phyloP scores from a whole-genome alignment of 2,329 filamentous ascomycete species.

The Colletotrichum cereale region DNA sequence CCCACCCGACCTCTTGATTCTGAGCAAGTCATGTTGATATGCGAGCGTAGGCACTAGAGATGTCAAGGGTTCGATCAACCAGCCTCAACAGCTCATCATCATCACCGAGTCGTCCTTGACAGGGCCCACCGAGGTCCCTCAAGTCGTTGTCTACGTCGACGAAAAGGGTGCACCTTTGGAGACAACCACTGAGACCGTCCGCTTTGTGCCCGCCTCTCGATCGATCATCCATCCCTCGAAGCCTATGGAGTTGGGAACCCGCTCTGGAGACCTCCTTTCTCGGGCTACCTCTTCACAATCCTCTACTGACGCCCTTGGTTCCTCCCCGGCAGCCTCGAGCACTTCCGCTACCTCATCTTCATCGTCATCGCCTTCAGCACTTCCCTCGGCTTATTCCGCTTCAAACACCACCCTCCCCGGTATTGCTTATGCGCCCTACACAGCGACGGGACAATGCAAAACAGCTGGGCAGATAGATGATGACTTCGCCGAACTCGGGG shows the following conservation, averaged over 20 bases:
- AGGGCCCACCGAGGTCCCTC: slow-evolving; percentile 56
- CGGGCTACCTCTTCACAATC: neutral
- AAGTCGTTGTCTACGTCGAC: slow-evolving; percentile 72
- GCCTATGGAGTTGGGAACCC: slow-evolving; percentile 9
- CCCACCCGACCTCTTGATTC: neutral
- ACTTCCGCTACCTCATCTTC: neutral
- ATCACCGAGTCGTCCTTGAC: slow-evolving; percentile 53
- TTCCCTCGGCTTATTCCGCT: neutral
- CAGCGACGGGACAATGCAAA: slow-evolving; percentile 73
- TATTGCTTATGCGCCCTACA: slow-evolving; percentile 64
- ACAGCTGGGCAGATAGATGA: slow-evolving; percentile 68
- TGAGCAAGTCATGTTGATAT: slow-evolving; percentile 1
- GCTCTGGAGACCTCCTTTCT: slow-evolving; percentile 12
- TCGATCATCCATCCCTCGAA: neutral
- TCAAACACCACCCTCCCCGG: slow-evolving; percentile 48
- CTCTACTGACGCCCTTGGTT: neutral
- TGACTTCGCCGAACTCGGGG: slow-evolving; percentile 70
- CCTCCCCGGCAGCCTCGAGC: neutral
- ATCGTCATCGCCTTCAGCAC: neutral
- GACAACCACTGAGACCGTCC: slow-evolving; percentile 55
- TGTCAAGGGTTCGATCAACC: neutral
- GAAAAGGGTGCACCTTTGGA: slow-evolving; percentile 64
- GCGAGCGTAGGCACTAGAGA: slow-evolving; percentile 28
- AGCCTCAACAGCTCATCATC: slow-evolving; percentile 46
- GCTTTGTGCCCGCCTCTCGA: slow-evolving; percentile 45